These are phyloP conservation scores for Millerozyma miso DNA, from an alignment of 805 yeast species.

Conservation along the genomic window DNA sequence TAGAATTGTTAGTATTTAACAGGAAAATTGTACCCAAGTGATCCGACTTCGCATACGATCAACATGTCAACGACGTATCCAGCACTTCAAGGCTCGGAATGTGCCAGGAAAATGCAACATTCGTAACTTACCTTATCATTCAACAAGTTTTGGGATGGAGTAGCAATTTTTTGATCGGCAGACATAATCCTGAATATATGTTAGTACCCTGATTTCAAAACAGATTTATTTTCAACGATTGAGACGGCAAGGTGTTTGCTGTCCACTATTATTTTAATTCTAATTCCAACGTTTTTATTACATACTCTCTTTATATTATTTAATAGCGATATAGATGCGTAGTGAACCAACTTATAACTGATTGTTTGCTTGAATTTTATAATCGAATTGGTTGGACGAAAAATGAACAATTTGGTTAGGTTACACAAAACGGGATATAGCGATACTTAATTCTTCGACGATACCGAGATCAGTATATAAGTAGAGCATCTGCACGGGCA, in stretches of 20 bases:
- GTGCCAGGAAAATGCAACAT: too few species aligned
- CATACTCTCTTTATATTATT: background rate
- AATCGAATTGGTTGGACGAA: slow-evolving; percentile 9
- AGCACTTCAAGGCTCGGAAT: background rate
- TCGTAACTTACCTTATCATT: slow-evolving; percentile 47
- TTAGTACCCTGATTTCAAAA: background rate
- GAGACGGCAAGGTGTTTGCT: too few species aligned
- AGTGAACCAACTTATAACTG: background rate
- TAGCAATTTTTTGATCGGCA: slow-evolving; percentile 32
- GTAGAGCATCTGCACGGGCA: too few species aligned
- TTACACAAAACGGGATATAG: slow-evolving; percentile 9
- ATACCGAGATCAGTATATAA: too few species aligned
- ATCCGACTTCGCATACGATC: background rate
- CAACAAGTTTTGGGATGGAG: slow-evolving; percentile 54
- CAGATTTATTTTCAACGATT: background rate
- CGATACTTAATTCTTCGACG: too few species aligned
- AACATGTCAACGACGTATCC: background rate
- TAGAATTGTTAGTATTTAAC: slow-evolving; percentile 12
- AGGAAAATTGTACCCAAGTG: background rate
- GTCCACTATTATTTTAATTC: background rate
- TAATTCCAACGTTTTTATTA: background rate
- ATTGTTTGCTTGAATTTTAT: slow-evolving; percentile 1
- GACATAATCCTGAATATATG: slow-evolving; percentile 13
- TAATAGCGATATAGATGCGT: background rate
- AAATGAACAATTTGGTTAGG: slow-evolving; percentile 2